Evolutionary conservation across 495 filamentous ascomycete genomes (phyloP), one percentile per base, ranked within the genome.

Genomic region (Talaromyces proteolyticus): DNA sequence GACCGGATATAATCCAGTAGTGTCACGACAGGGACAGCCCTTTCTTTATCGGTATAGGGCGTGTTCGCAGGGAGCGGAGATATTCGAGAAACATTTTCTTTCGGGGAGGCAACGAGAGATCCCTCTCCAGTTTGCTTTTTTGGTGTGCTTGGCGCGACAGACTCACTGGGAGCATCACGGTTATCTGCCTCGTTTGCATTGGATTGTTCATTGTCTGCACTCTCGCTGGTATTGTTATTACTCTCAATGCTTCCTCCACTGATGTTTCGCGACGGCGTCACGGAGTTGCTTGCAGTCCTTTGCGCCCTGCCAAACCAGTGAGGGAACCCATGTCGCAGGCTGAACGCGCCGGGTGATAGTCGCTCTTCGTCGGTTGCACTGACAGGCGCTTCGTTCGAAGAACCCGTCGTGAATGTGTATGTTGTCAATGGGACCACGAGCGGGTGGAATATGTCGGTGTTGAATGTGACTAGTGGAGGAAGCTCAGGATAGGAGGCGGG

Each of bases 401-500:
- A 77, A 52, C 84, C 80, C 19, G 87, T 89, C 42, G 87, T 85
- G 69, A 92, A 93, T 52, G 89, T 91, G 65, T 94, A 89, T 2
- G 89, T 94, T 5, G 89, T 95, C 12, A 92, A 74, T 17, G 92
- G 89, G 2, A 91, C 86, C 58, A 97, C 82, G 21, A 98, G 76
- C 11, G 92, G 93, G 66, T 98, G 92, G 64, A 96, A 98, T 46
- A 96, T 83, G 56, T 96, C 92, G 39, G 87, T 93, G 22, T 80
- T 73, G 63, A 98, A 95, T 37, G 83, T 91, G 43, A 98, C 82
- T 4, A 89, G 73, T 5, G 93, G 93, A 37, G 93, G 88, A 6
- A 85, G 67, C 25, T 74, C 67, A 4, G 93, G 93, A 60, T 95
- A 96, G 21, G 74, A 74, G 53, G 84, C 69, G 7, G 93, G 89